These are phyloP conservation scores for Cicer pinnatifidum DNA, from an alignment of 306 rosid species.

Conservation along the genomic window DNA sequence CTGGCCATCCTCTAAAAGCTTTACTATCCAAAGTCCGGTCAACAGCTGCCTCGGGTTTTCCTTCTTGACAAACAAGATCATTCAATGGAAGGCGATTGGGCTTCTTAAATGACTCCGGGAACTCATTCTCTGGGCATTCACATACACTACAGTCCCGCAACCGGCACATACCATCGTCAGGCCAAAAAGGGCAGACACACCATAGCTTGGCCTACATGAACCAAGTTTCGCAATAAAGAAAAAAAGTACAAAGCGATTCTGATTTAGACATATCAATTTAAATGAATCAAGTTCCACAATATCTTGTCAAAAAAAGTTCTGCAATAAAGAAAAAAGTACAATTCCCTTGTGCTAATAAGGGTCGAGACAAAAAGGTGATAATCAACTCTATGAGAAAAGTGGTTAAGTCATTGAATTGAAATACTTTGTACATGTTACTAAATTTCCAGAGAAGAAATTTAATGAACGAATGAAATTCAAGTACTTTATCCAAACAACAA, in stretches of 20 bases:
- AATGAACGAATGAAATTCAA: too few relatives aligned
- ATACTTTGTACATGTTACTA: too few relatives aligned
- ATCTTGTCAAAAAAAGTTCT: too few relatives aligned
- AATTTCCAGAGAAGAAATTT: too few relatives aligned
- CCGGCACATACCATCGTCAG: constrained; percentile 97
- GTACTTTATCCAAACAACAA: too few relatives aligned
- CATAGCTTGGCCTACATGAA: constrained; percentile 70
- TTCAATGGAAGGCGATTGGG: constrained; percentile 68
- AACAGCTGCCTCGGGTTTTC: constrained; percentile 92
- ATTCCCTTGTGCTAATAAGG: too few relatives aligned
- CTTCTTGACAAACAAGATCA: constrained; percentile 90
- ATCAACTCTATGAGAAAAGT: too few relatives aligned
- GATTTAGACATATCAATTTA: too few relatives aligned
- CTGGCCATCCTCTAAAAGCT: constrained; percentile 90
- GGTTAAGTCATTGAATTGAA: too few relatives aligned
- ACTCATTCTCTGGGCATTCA: constrained; percentile 90
- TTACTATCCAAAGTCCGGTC: constrained; percentile 88
- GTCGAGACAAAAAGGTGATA: too few relatives aligned
- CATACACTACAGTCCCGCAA: constrained; percentile 97
- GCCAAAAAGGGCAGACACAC: constrained; percentile 99
- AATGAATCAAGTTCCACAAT: too few relatives aligned
- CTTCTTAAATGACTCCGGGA: constrained; percentile 82
- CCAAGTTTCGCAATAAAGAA: constrained; percentile 3
- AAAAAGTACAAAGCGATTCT: constrained; percentile 17
- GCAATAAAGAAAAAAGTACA: too few relatives aligned